Base-by-base conservation (phyloP, 2,329 filamentous ascomycete genomes). In the Diaporthe longicolla region DNA sequence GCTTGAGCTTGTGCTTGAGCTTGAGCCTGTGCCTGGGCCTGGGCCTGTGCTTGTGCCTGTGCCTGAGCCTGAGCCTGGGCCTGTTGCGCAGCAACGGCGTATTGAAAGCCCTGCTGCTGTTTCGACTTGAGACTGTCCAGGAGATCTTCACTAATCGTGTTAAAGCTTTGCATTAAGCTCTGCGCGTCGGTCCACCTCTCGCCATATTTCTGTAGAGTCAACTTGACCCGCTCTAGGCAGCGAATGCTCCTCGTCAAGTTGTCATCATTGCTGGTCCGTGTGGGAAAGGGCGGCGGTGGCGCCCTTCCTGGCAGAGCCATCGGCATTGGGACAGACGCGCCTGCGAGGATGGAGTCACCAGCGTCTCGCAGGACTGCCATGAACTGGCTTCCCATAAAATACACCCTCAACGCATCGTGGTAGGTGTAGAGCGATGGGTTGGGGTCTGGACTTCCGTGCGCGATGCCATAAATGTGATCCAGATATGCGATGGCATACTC, bases 401-500 rank as follows among this genome's bases (percentile, higher is more conserved):
- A 97, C 1, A 94, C 92, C 70, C 95, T 91, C 79, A 97, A 89
- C 1, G 95, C 94, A 80, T 98, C 96, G 79, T 97, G 93, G 78
- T 95, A 98, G 0, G 94, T 96, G 79, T 97, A 90, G 69, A 96
- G 93, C 6, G 92, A 89, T 21, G 89, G 87, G 75, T 91, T 89
- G 43, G 86, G 87, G 75, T 91, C 89, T 48, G 86, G 83, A 5
- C 89, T 82, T 77, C 89, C 87, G 73, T 89, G 88, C 9, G 70
- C 88, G 59, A 95, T 88, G 7, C 91, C 89, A 78, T 93, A 89
- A 76, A 97, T 91, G 75, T 91, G 90, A 74, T 93, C 89, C 65
- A 97, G 89, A 80, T 97, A 98, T n/a, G 92, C 89, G 77, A 96
- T 91, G 76, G 92, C 92, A 79, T 97, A 93, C 81, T 98, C 95